phyloP scores from a whole-genome alignment of 2,329 filamentous ascomycete genomes.

The Aspergillus sp. region DNA sequence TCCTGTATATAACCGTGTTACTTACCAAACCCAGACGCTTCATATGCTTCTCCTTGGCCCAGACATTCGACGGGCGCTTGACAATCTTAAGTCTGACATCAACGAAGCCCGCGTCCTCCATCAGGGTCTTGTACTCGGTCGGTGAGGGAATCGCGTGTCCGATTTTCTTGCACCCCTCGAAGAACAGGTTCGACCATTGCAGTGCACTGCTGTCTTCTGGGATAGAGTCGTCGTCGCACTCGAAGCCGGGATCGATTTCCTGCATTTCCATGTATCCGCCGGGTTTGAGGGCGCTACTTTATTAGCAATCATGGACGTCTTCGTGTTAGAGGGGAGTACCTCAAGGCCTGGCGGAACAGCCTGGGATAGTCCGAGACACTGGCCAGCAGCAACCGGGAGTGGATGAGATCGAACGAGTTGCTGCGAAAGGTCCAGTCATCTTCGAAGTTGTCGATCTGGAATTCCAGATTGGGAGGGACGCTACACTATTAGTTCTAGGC shows the following conservation, averaged over 20 bases:
- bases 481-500: background rate
- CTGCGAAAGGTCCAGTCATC: background rate
- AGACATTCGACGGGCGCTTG: background rate
- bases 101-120: constrained; percentile 1
- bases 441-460: constrained; percentile 1
- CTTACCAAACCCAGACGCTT: background rate
- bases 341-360: background rate
- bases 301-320: too few relatives aligned
- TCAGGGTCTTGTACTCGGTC: background rate
- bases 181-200: background rate
- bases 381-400: background rate
- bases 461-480: background rate
- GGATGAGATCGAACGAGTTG: constrained; percentile 1
- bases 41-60: constrained; percentile 1
- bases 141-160: background rate
- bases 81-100: background rate
- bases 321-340: background rate
- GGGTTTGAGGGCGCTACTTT: background rate
- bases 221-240: background rate
- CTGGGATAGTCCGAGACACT: background rate
- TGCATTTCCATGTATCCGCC: background rate
- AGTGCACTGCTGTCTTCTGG: background rate
- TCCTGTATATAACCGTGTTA: background rate
- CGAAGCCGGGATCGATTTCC: background rate
- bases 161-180: background rate